Conservation (phyloP, 192 early-diverging fungal genomes). For the Haplosporangium gracile region DNA sequence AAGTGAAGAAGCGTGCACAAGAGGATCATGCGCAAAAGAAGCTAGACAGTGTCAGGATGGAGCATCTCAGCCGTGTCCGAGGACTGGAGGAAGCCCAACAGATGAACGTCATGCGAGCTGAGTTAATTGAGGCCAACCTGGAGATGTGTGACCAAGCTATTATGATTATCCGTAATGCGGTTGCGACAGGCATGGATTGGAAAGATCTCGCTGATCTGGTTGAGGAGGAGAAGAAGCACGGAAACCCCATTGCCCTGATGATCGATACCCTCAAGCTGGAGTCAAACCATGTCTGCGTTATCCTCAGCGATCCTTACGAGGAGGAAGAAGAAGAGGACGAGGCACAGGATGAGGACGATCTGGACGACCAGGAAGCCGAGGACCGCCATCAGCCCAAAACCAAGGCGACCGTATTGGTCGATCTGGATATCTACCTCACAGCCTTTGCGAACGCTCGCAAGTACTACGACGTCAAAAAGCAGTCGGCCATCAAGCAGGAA, state of each 20-base stretch:
- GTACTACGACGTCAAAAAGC: conserved; percentile 89
- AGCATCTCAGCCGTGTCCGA: conserved; percentile 83
- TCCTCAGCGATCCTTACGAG: conserved; percentile 69
- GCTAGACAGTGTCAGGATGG: conserved; percentile 82
- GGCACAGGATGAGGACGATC: conserved; percentile 43
- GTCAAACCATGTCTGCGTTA: conserved; percentile 76
- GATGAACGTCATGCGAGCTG: conserved; percentile 79
- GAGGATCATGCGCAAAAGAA: conserved; percentile 86
- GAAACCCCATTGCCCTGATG: conserved; percentile 85
- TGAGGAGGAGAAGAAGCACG: conserved; percentile 80
- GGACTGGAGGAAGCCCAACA: conserved; percentile 82
- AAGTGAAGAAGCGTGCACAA: conserved; percentile 75
- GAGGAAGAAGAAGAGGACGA: conserved; percentile 60
- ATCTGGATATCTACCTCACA: conserved; percentile 89
- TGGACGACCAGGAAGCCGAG: conserved; percentile 58
- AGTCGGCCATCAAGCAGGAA: conserved; percentile 88
- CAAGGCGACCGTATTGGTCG: conserved; percentile 65
- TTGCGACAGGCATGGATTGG: conserved; percentile 97
- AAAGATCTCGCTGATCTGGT: conserved; percentile 91
- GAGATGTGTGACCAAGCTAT: conserved; percentile 91
- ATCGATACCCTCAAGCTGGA: conserved; percentile 84
- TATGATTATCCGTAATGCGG: conserved; percentile 86
- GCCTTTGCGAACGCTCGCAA: conserved; percentile 92
- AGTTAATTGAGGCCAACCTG: conserved; percentile 87
- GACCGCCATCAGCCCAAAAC: conserved; percentile 45